Evolutionary conservation across 1,284 basidiomycete species (phyloP), one percentile per base, ranked within the genome.

Genomic region (Pyrrhoderma lamaoense): DNA sequence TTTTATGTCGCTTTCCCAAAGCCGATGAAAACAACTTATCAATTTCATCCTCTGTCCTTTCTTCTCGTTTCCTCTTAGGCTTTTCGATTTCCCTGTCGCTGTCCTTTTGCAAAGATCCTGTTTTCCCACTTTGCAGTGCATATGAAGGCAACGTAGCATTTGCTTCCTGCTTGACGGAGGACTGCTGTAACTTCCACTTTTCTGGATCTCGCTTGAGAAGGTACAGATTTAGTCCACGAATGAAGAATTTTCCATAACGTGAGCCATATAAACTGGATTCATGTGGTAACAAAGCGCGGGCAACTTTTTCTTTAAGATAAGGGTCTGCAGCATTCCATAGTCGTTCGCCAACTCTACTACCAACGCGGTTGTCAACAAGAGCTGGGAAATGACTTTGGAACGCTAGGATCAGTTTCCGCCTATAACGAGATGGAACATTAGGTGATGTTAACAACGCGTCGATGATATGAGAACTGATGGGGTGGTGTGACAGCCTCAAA

Each of bases 271-370:
- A 77, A 16, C 71, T 70, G 22, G 79, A 76, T 57, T 92, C 85
- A 51, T 89, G 76, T 0, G 77, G 69, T 22, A 91, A 69, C 8
- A 95, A 69, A 9, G 86, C 86, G 13, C 80, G 79, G 1, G 88
- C 92, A 47, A 97, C 90, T 67, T 93, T 94, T 69, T 95, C 92
- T 72, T 88, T 93, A 58, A 95, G 75, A 68, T 87, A 96, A 1
- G 90, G 86, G 68, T 97, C 94, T 13, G 89, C 85, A 53, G 79
- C 80, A 1, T 76, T 79, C 89, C 91, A 97, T 58, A 86, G 87
- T 21, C 85, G 80, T 61, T 94, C 93, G 2, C 81, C 89, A 0
- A 97, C 82, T 47, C 91, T 77, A 59, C 88, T 91, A 44, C 94
- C 93, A 57, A 95, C 81, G 21, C 87, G 80, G 64, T 95, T 89